phyloP scores from a whole-genome alignment of 352 stramenopile species.

The Globisporangium yorkense region DNA sequence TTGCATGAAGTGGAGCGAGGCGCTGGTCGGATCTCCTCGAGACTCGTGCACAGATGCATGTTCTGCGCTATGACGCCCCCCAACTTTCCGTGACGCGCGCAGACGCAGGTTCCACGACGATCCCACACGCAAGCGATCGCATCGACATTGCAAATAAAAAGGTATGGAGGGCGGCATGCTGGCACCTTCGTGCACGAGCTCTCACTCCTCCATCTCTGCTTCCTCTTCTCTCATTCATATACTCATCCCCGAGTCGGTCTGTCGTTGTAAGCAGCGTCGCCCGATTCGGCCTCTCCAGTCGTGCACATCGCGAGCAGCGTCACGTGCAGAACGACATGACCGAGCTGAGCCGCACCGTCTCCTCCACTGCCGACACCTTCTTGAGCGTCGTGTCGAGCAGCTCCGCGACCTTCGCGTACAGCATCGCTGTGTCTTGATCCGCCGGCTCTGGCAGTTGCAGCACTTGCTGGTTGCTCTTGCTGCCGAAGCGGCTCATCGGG shows the following conservation, averaged over 20 bases:
- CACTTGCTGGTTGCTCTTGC: constrained; percentile 17
- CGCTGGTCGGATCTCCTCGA: neutral
- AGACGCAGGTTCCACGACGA: neutral
- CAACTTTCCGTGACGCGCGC: neutral
- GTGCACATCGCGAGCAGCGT: neutral
- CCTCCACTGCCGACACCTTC: constrained; percentile 68
- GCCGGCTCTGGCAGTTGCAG: constrained; percentile 16
- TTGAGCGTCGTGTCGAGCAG: constrained; percentile 71
- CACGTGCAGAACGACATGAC: constrained; percentile 67
- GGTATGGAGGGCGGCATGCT: no score
- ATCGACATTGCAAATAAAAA: no score
- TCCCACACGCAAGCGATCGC: no score
- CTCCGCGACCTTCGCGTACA: constrained; percentile 63
- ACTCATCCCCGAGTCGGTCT: no score
- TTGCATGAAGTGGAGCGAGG: neutral
- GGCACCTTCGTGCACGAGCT: no score
- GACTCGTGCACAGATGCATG: neutral
- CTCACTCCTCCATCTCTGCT: no score
- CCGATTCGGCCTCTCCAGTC: neutral
- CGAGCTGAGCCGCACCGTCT: constrained; percentile 67
- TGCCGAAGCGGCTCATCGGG: constrained; percentile 7
- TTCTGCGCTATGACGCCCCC: neutral
- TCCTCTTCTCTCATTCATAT: no score
- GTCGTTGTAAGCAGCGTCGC: no score
- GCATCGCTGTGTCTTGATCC: constrained; percentile 24